Evolutionary conservation across 495 filamentous ascomycete species (phyloP), one percentile per base, ranked within the genome.

Genomic region (Hypoxylon cercidicola): DNA sequence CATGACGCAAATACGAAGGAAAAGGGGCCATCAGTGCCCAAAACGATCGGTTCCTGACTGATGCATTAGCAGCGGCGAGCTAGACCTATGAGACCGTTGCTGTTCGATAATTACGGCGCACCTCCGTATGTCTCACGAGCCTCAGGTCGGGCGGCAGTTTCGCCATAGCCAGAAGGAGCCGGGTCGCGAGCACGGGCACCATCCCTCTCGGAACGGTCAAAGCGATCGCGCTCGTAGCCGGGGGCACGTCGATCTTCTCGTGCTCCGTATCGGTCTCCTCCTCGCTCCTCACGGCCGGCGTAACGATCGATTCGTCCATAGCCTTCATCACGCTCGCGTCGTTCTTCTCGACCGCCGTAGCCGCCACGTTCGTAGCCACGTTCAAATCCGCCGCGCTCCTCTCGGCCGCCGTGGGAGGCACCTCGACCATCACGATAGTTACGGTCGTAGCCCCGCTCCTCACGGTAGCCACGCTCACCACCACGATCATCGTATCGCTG

Each of bases 121-220:
- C 82, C 78, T 72, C 78, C 79, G 68, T 88, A 89, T 51, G 82
- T 75, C 54, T 88, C 89, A 60, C 89, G 86, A 62, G 77, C 75
- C 34, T 89, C 88, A 64, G 81, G 80, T 62, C 87, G 86, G 72
- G 87, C 79, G 63, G 83, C 87, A 51, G 84, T 68, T 40, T 88
- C 88, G 65, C 78, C 83, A 64, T 88, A 83, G 65, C 77, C 78
- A 47, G 79, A 79, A 18, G 85, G 69, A 60, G 76, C 79, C 16
- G 80, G 66, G 49, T 85, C 83, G 40, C 83, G 82, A 65, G 81
- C 60, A 57, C 78, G 79, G 47, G 75, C 71, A 50, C 69, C 78
- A 48, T 81, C 79, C 4, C 80, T 75, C 50, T 80, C 77, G 64
- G 77, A 72, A 28, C 85, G 82, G 25, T 87, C 84, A 51, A 84